Percentiles rank a stretch among this genome's conserved stretches.
These are phyloP conservation scores for Phaeotremella skinneri DNA, from an alignment of 768 basidiomycete species.

Conservation along the genomic window DNA sequence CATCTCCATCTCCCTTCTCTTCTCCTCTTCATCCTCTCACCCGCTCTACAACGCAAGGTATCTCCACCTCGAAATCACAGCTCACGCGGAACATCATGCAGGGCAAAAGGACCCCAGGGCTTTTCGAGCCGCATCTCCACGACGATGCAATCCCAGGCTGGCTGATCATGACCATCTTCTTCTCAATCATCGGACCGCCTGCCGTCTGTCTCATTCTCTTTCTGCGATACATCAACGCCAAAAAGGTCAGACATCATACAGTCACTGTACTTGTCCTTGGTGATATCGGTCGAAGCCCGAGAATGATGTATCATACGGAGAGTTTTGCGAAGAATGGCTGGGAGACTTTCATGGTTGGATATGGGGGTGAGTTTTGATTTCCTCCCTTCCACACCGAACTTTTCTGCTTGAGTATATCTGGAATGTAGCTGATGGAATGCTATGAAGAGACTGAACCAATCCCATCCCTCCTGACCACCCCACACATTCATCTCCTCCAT, in stretches of 20 bases:
- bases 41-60: too few relatives aligned
- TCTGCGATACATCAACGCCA: slow-evolving; percentile 2
- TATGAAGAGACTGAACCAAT: slow-evolving; percentile 78
- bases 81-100: neutral
- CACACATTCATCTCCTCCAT: slow-evolving; percentile 65
- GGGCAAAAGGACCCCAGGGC: neutral
- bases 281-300: slow-evolving; percentile 89
- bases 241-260: slow-evolving; percentile 52
- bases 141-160: slow-evolving; percentile 8
- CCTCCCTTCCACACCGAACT: neutral
- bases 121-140: slow-evolving; percentile 13
- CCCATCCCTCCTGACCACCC: slow-evolving; percentile 66
- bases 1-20: too few relatives aligned
- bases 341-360: slow-evolving; percentile 77
- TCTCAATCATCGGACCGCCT: slow-evolving; percentile 12
- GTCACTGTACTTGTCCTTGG: slow-evolving; percentile 91
- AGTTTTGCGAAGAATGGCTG: slow-evolving; percentile 80
- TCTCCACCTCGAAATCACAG: neutral
- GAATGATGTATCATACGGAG: slow-evolving; percentile 98
- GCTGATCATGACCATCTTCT: slow-evolving; percentile 12
- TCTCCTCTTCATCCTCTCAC: too few relatives aligned
- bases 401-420: too few relatives aligned
- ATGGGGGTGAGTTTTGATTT: slow-evolving; percentile 62
- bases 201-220: slow-evolving; percentile 10
- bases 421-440: neutral